phyloP scores from a whole-genome alignment of 176 grass and related monocot genomes.

The Hordeum vulgare region MorexV3_pseudomolecules_assembly NC_058519.1:112880177-112880676 shows the following conservation, averaged over 20 bases:
- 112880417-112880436: not conserved
- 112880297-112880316: not conserved
- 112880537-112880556: not conserved
- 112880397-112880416: conserved; percentile 8
- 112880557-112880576: not conserved
- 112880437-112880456: not conserved
- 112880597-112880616: not conserved
- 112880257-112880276: too few relatives aligned
- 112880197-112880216: too few relatives aligned
- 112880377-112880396: not conserved
- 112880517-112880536: not conserved
- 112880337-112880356: not conserved
- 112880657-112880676: conserved; percentile 23
- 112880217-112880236: too few relatives aligned
- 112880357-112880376: not conserved
- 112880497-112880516: not conserved
- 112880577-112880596: not conserved
- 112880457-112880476: not conserved
- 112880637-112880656: not conserved
- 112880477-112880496: not conserved
- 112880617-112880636: conserved; percentile 21
- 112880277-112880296: not conserved
- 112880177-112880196: too few relatives aligned
- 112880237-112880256: too few relatives aligned
- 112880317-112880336: not conserved